Percentiles rank a stretch among this genome's conserved stretches.
These are phyloP conservation scores for Aspergillus glaucus DNA, from an alignment of 2,329 filamentous ascomycete species.

Conservation along the genomic window DNA sequence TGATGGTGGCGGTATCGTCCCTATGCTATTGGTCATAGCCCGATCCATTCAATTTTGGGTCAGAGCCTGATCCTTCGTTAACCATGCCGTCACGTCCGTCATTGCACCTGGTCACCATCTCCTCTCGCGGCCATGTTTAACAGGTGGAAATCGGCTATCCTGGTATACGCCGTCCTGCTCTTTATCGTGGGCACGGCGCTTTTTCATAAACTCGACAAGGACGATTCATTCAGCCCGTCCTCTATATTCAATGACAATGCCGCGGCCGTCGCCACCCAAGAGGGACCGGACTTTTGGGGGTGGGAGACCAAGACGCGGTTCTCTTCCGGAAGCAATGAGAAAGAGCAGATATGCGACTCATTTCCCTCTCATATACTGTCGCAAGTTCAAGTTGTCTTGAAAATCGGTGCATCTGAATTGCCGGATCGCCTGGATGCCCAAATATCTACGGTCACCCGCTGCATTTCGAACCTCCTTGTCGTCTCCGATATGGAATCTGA, in stretches of 20 bases:
- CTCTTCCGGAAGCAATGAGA: neutral
- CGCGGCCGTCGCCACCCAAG: neutral
- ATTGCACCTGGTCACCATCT: neutral
- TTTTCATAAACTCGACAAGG: neutral
- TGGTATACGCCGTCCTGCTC: neutral
- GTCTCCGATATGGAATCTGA: constrained; percentile 48
- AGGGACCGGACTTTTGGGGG: constrained; percentile 12
- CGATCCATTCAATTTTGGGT: neutral
- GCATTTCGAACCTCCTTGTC: constrained; percentile 43
- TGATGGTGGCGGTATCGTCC: too few relatives aligned
- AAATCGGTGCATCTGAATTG: constrained; percentile 44
- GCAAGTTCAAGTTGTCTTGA: constrained; percentile 43
- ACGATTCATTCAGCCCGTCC: neutral
- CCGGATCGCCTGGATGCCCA: constrained; percentile 41
- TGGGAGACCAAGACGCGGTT: constrained; percentile 19
- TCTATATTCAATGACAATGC: neutral
- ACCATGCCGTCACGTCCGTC: neutral
- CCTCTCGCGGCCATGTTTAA: neutral
- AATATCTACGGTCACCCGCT: constrained; percentile 49
- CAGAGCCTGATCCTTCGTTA: neutral
- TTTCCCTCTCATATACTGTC: constrained; percentile 34
- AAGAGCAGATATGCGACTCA: constrained; percentile 11
- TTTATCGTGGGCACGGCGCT: neutral
- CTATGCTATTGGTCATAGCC: neutral
- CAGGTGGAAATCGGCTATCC: neutral